A percentile compares a stretch with the other conserved stretches of the same genome.
Evolutionary conservation across 2,329 filamentous ascomycete species (phyloP).

Genomic region (Orbilia blumenaviensis): DNA sequence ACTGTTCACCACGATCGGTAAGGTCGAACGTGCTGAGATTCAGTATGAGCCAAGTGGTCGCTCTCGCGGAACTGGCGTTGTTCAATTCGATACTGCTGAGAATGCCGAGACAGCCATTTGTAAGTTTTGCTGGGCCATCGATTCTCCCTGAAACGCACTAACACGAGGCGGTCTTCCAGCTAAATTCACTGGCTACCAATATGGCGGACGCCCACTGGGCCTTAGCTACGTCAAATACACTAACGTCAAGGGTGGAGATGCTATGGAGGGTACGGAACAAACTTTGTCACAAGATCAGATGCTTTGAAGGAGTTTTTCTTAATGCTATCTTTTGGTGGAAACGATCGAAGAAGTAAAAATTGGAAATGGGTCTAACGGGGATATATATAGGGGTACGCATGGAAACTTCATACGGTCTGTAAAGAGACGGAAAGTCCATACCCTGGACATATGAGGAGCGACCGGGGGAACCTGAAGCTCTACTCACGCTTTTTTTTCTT

Average conservation of each 20-base stretch:
- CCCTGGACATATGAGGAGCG: neutral
- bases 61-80: conserved; percentile 94
- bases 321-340: neutral
- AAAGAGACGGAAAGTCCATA: conserved; percentile 14
- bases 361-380: conserved; percentile 42
- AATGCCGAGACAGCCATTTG: conserved; percentile 91
- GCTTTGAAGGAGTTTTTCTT: conserved; percentile 70
- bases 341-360: neutral
- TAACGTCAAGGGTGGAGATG: conserved; percentile 72
- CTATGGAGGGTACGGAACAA: conserved; percentile 83
- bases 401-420: conserved; percentile 13
- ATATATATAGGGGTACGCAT: conserved; percentile 26
- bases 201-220: conserved; percentile 91
- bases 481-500: conserved; percentile 2
- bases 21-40: conserved; percentile 98
- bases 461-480: neutral
- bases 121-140: conserved; percentile 60
- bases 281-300: conserved; percentile 97
- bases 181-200: conserved; percentile 98
- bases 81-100: conserved; percentile 83
- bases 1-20: conserved; percentile 96
- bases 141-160: conserved; percentile 46
- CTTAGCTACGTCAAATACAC: conserved; percentile 94
- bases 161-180: conserved; percentile 63
- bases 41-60: conserved; percentile 97